These are phyloP conservation scores for Groenewaldozyma salmanticensis DNA, from an alignment of 805 yeast genomes.

Conservation along the genomic window DNA sequence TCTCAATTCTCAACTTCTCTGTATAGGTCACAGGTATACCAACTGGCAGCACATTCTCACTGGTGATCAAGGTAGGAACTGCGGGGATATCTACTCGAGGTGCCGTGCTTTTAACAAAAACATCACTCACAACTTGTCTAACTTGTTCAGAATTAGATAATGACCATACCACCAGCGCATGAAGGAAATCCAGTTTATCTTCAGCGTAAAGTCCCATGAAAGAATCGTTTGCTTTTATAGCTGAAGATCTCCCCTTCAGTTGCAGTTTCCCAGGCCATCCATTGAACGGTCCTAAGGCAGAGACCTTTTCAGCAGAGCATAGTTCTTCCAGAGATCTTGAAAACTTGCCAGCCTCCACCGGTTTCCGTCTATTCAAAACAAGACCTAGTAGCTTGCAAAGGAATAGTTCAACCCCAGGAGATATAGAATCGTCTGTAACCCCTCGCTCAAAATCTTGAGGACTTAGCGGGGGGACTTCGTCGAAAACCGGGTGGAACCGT, in stretches of 20 bases:
- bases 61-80: background rate
- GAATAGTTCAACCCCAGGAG: slow-evolving; percentile 23
- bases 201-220: slow-evolving; percentile 24
- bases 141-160: slow-evolving; percentile 24
- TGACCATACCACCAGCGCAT: slow-evolving; percentile 27
- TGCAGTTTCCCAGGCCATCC: slow-evolving; percentile 19
- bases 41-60: background rate
- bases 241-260: slow-evolving; percentile 13
- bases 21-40: slow-evolving; percentile 13
- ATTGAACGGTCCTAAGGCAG: slow-evolving; percentile 21
- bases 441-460: slow-evolving; percentile 36
- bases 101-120: slow-evolving; percentile 4
- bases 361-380: slow-evolving; percentile 32
- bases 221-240: slow-evolving; percentile 14
- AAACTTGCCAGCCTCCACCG: slow-evolving; percentile 29
- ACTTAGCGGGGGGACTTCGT: slow-evolving; percentile 26
- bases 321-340: slow-evolving; percentile 31
- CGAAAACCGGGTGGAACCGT: slow-evolving; percentile 22
- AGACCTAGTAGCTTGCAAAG: slow-evolving; percentile 27
- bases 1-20: no score
- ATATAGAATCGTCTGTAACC: slow-evolving; percentile 12
- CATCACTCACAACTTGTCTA: slow-evolving; percentile 12
- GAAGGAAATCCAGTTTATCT: slow-evolving; percentile 27
- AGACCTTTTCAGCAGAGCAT: slow-evolving; percentile 16
- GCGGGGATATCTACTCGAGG: background rate